These are phyloP conservation scores for Xylariaceae sp. DNA, from an alignment of 2,329 filamentous ascomycete species.

Conservation along the genomic window DNA sequence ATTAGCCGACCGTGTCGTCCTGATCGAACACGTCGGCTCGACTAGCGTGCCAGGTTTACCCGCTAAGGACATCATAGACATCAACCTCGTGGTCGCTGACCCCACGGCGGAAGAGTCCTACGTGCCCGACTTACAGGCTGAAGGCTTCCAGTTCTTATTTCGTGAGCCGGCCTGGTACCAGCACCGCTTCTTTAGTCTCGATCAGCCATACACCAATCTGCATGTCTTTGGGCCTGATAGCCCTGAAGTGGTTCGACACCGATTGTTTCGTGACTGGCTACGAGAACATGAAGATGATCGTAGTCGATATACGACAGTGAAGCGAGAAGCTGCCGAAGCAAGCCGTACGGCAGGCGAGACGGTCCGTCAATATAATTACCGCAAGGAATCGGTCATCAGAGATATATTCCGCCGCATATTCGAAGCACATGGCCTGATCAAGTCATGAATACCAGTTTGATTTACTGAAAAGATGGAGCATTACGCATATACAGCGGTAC, in stretches of 20 bases:
- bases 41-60: conserved; percentile 25
- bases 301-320: conserved; percentile 8
- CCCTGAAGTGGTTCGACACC: conserved; percentile 19
- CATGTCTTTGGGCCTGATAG: conserved; percentile 22
- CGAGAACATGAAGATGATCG: conserved; percentile 25
- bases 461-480: too few relatives aligned
- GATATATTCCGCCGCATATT: conserved; percentile 25
- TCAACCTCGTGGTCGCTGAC: conserved; percentile 24
- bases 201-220: conserved; percentile 19
- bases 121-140: conserved; percentile 20
- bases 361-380: conserved; percentile 10
- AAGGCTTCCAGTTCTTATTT: conserved; percentile 19
- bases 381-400: conserved; percentile 17
- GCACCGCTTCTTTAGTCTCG: conserved; percentile 24
- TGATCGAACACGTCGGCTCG: conserved; percentile 25
- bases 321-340: conserved; percentile 17
- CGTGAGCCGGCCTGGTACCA: conserved; percentile 25
- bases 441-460: not conserved
- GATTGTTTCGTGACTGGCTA: conserved; percentile 26
- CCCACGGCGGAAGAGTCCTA: conserved; percentile 20
- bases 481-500: too few relatives aligned
- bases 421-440: conserved; percentile 19
- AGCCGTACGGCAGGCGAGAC: conserved; percentile 10
- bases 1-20: conserved; percentile 5
- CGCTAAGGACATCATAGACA: conserved; percentile 26